Evolutionary conservation across 768 basidiomycete genomes (phyloP), one percentile per base, ranked within the genome.

Genomic region (Leccinum subtestaceum): DNA sequence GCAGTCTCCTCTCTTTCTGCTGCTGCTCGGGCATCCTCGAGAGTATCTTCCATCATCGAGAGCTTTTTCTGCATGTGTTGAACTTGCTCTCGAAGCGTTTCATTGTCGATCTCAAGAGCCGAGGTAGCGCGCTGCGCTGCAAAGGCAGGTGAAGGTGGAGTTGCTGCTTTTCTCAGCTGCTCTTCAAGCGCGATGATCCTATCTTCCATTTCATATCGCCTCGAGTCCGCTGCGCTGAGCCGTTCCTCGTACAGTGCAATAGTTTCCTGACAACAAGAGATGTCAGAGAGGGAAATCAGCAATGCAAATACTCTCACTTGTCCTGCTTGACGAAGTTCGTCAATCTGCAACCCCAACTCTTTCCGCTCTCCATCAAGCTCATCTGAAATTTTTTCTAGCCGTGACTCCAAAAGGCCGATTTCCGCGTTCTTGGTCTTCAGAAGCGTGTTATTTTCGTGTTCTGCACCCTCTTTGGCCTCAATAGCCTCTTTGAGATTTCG

Each of bases 211-310:
- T 95, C 93, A 65, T 92, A 91, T 48, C 88, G 83, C 62, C 83
- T 81, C 13, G 78, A 77, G 65, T 95, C 90, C 21, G 85, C 81
- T 2, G 79, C 79, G 58, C 84, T 88, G 5, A 96, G 77, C 38
- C 88, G 85, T 68, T 95, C 93, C 75, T 99, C 96, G 68, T 98
- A 98, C 11, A 97, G 80, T 19, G 92, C 91, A 59, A 97, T 97
- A 0, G 95, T 93, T 84, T 94, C 93, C 91, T 95, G 25, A 51
- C 51, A 53, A 51, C 12, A 57, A 55, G 21, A 53, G 56, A 15
- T 15, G 27, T 63, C 19, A 49, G 56, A 47, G 12, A 19, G 19
- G 21, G 29, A 43, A 13, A 31, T 17, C 32, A 57, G 19, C 52
- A 43, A 52, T 11, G 31, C 17, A 29, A 49, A 52, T 23, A 12